Evolutionary conservation across 1,284 basidiomycete genomes (phyloP).

Genomic region (Pulchroboletus neoregius): DNA sequence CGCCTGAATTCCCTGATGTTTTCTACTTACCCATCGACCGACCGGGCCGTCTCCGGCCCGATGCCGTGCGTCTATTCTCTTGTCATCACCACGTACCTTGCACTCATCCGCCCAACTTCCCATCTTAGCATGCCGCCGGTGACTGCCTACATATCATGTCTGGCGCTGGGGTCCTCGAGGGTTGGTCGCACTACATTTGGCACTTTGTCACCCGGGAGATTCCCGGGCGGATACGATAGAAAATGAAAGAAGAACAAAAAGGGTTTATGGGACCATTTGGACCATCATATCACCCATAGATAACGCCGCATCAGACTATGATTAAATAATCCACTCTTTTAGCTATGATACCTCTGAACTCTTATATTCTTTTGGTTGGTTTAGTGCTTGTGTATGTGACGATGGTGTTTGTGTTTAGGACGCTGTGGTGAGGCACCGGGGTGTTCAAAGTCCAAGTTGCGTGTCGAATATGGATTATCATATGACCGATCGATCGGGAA

Average conservation of each 20-base stretch:
- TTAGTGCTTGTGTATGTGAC: too few relatives aligned
- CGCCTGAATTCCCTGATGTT: conserved; percentile 46
- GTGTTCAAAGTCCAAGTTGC: too few relatives aligned
- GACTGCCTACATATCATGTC: conserved; percentile 66
- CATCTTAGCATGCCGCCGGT: conserved; percentile 47
- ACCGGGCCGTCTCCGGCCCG: conserved; percentile 56
- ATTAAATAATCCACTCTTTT: too few relatives aligned
- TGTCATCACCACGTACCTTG: neutral
- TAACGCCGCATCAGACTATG: neutral
- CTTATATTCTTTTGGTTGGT: too few relatives aligned
- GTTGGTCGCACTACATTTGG: conserved; percentile 70
- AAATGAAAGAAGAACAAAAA: neutral
- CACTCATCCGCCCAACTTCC: conserved; percentile 3
- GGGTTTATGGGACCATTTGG: neutral
- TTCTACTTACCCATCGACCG: conserved; percentile 57
- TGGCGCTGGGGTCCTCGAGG: conserved; percentile 61
- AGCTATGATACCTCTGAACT: too few relatives aligned
- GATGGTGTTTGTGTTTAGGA: too few relatives aligned
- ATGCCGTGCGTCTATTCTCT: conserved; percentile 45
- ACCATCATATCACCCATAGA: neutral
- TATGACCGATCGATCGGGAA: too few relatives aligned
- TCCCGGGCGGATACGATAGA: conserved; percentile 25
- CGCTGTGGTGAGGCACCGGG: too few relatives aligned
- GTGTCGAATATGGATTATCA: too few relatives aligned
- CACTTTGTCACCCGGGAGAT: conserved; percentile 47